phyloP scores from a whole-genome alignment of 768 basidiomycete genomes.

The Hysterangium stoloniferum region DNA sequence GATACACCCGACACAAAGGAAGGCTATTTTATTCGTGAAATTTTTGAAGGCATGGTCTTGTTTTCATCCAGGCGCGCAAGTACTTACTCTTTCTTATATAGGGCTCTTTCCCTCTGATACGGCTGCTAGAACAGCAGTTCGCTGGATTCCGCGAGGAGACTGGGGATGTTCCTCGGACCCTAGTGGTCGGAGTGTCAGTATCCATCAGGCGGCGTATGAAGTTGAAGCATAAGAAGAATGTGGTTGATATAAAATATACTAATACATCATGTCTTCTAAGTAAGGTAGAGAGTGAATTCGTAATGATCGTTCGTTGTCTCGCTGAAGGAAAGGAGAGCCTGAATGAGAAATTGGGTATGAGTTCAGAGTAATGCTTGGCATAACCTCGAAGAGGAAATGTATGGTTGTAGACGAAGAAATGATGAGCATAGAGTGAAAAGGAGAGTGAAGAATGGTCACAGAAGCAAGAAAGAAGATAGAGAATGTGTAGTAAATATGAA shows the following conservation, averaged over 20 bases:
- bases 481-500: slow-evolving; percentile 4
- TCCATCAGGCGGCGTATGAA: slow-evolving; percentile 86
- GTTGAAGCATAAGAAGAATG: slow-evolving; percentile 8
- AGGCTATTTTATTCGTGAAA: slow-evolving; percentile 86
- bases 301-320: background rate
- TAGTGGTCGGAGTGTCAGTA: slow-evolving; percentile 89
- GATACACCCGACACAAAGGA: slow-evolving; percentile 95
- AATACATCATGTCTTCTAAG: slow-evolving; percentile 3
- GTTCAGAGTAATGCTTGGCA: background rate
- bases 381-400: background rate
- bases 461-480: slow-evolving; percentile 2
- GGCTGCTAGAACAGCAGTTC: slow-evolving; percentile 85
- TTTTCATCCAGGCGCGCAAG: background rate
- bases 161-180: slow-evolving; percentile 97
- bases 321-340: background rate
- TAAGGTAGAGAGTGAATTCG: background rate
- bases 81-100: slow-evolving; percentile 20
- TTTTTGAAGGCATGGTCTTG: slow-evolving; percentile 64
- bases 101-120: slow-evolving; percentile 78
- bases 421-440: background rate
- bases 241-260: slow-evolving; percentile 7
- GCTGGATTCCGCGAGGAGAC: slow-evolving; percentile 92
- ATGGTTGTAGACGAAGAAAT: background rate
- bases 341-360: background rate
- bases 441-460: slow-evolving; percentile 1